Evolutionary conservation across 192 early-diverging fungal genomes (phyloP).

Genomic region (Rhizoclosmatium sp.): DNA sequence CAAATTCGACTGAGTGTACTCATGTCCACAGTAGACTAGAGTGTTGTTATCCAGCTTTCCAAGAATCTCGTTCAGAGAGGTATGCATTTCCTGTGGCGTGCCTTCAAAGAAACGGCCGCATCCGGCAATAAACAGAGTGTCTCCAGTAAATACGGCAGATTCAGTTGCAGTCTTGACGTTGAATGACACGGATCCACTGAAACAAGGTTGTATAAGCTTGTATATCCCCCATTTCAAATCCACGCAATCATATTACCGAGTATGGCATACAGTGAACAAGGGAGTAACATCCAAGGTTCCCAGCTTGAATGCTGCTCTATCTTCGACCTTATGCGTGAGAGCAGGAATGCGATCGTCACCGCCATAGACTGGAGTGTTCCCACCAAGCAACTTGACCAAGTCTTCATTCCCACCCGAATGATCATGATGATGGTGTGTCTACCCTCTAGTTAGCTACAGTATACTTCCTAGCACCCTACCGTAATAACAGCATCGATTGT

Average conservation of each 20-base stretch:
- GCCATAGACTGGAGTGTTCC: conserved; percentile 75
- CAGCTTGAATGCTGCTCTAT: conserved; percentile 78
- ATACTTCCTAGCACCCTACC: background rate
- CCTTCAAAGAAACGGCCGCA: conserved; percentile 97
- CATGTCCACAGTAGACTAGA: conserved; percentile 88
- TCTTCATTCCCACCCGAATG: conserved; percentile 83
- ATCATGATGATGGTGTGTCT: conserved; percentile 93
- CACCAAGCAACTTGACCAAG: conserved; percentile 49
- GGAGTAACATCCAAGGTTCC: conserved; percentile 76
- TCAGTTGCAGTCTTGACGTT: conserved; percentile 71
- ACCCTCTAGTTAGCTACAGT: conserved; percentile 12
- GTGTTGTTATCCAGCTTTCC: conserved; percentile 80
- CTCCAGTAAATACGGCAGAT: conserved; percentile 88
- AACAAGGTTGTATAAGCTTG: background rate
- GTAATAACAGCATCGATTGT: conserved; percentile 14
- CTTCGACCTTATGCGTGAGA: conserved; percentile 74
- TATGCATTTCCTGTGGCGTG: conserved; percentile 82
- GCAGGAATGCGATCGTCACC: conserved; percentile 86
- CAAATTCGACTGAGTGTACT: conserved; percentile 80
- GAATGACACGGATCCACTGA: conserved; percentile 80
- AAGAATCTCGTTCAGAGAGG: conserved; percentile 73
- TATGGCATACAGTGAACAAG: conserved; percentile 86
- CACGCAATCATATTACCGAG: conserved; percentile 48
- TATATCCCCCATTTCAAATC: background rate
- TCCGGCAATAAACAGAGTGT: conserved; percentile 79